Evolutionary conservation across 2,329 filamentous ascomycete species (phyloP).

Genomic region (Hypoxylon sp.): DNA sequence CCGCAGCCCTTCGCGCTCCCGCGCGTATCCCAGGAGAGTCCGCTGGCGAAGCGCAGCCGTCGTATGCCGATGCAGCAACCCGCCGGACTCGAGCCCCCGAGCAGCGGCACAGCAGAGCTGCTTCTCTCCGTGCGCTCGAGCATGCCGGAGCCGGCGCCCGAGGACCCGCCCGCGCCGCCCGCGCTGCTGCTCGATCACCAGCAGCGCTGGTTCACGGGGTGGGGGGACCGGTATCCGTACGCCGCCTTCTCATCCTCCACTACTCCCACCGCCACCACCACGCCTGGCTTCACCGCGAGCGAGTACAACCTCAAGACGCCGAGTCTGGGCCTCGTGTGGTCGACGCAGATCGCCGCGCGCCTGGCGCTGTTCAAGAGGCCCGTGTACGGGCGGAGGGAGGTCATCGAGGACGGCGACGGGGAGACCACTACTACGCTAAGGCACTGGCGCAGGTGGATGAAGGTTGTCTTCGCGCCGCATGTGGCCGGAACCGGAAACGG

Average conservation of each 20-base stretch:
- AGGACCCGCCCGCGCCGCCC: constrained; percentile 50
- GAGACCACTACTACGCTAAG: constrained; percentile 49
- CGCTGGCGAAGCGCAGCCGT: constrained; percentile 58
- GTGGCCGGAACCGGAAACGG: constrained; percentile 61
- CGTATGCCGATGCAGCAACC: constrained; percentile 44
- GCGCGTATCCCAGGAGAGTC: constrained; percentile 55
- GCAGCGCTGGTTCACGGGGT: constrained; percentile 93
- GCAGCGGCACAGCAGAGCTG: constrained; percentile 49
- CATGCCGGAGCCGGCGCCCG: constrained; percentile 46
- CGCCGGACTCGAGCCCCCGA: constrained; percentile 49
- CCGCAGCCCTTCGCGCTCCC: constrained; percentile 27
- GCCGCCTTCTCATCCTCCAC: too few species aligned
- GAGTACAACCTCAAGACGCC: constrained; percentile 75
- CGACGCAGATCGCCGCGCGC: constrained; percentile 84
- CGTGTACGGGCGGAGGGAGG: constrained; percentile 54
- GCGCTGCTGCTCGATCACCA: constrained; percentile 85
- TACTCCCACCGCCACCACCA: too few species aligned
- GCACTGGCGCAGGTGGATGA: constrained; percentile 78
- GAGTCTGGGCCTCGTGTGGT: constrained; percentile 87
- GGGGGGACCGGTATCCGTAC: constrained; percentile 74
- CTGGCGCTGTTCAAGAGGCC: constrained; percentile 81
- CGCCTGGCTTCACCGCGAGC: constrained; percentile 43
- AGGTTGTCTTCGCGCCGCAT: constrained; percentile 90
- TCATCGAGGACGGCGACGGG: constrained; percentile 45
- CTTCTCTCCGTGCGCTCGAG: constrained; percentile 48